Evolutionary conservation across 1,284 basidiomycete genomes (phyloP).

Genomic region (Trichosporon asahii): DNA sequence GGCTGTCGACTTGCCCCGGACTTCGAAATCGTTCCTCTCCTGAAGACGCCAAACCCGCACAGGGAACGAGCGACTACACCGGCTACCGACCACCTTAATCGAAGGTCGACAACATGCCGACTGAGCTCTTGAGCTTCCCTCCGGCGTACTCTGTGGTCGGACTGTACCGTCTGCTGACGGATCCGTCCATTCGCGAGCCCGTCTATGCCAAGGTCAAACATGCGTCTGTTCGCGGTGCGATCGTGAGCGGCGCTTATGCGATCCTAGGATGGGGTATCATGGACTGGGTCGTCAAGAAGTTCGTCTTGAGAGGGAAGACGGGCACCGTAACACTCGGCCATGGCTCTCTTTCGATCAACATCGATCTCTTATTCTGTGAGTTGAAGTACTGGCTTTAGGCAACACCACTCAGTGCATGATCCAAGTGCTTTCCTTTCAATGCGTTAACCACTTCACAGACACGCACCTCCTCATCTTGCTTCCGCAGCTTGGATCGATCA

Average conservation of each 20-base stretch:
- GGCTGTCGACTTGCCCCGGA: too few species aligned
- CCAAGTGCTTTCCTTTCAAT: too few species aligned
- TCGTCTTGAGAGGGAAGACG: conserved; percentile 30
- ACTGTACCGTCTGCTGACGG: conserved; percentile 45
- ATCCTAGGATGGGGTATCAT: conserved; percentile 40
- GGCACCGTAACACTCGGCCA: conserved; percentile 33
- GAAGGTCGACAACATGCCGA: conserved; percentile 39
- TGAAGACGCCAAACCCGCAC: too few species aligned
- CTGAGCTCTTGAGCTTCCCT: conserved; percentile 48
- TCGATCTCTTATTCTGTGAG: conserved; percentile 46
- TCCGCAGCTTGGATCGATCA: conserved; percentile 66
- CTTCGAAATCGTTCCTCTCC: too few species aligned
- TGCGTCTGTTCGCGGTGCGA: conserved; percentile 44
- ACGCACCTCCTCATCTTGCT: conserved; percentile 69
- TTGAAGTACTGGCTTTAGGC: too few species aligned
- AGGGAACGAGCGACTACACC: neutral
- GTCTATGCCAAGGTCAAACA: conserved; percentile 50
- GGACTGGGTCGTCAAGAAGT: conserved; percentile 44
- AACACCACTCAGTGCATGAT: too few species aligned
- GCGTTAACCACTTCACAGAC: conserved; percentile 54
- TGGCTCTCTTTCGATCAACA: conserved; percentile 26
- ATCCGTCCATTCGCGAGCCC: conserved; percentile 43
- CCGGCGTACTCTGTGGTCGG: conserved; percentile 48
- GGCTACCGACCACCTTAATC: neutral
- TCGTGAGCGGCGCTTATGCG: conserved; percentile 43